Evolutionary conservation across 306 rosid genomes (phyloP).

Genomic region (Hippophae gyantsensis): DNA sequence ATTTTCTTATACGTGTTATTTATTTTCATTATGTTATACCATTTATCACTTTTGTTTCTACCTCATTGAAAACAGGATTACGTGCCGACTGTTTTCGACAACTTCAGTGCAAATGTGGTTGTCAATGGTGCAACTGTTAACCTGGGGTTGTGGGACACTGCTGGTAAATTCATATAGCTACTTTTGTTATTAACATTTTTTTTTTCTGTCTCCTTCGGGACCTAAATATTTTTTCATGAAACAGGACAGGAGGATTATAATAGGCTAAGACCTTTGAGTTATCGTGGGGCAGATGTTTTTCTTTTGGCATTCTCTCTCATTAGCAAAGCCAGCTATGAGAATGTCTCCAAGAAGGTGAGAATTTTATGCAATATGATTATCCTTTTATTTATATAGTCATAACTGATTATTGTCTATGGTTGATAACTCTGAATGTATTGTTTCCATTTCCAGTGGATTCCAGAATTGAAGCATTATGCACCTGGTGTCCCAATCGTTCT

Average conservation of each 20-base stretch:
- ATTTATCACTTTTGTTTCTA: too few relatives aligned
- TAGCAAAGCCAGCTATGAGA: conserved; percentile 83
- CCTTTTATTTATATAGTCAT: not conserved
- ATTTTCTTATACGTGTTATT: too few relatives aligned
- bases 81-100: conserved; percentile 86
- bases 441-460: conserved; percentile 67
- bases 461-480: conserved; percentile 80
- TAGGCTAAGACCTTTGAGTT: conserved; percentile 75
- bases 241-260: conserved; percentile 88
- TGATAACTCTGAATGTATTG: not conserved
- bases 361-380: not conserved
- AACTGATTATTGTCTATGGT: too few relatives aligned
- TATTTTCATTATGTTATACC: too few relatives aligned
- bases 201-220: too few relatives aligned
- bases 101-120: conserved; percentile 89
- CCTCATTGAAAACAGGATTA: conserved; percentile 37
- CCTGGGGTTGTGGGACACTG: conserved; percentile 87
- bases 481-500: conserved; percentile 86
- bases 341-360: conserved; percentile 55
- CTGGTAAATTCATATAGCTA: conserved; percentile 34
- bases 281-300: conserved; percentile 68
- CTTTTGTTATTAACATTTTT: too few relatives aligned
- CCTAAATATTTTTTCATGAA: conserved; percentile 3
- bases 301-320: conserved; percentile 83
- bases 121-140: conserved; percentile 83